phyloP scores from a whole-genome alignment of 176 grass and related monocot genomes.

The Alopecurus myosuroides region DNA sequence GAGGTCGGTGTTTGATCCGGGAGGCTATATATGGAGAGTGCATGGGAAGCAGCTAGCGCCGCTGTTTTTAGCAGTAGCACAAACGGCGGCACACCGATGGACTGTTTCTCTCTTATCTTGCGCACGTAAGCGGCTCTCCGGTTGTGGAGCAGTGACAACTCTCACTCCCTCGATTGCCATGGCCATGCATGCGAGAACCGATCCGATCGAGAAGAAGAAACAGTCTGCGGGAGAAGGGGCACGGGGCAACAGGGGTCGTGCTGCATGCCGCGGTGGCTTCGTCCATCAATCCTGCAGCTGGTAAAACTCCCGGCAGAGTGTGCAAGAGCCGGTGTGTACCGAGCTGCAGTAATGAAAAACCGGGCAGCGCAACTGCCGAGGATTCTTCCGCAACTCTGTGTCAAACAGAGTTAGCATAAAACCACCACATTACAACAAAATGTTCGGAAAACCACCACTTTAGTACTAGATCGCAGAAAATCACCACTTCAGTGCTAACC shows the following conservation, averaged over 20 bases:
- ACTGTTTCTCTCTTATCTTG: constrained; percentile 20
- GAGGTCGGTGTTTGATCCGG: not conserved
- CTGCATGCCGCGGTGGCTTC: not conserved
- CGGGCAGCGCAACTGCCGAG: no score
- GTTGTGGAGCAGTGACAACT: not conserved
- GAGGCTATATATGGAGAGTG: constrained; percentile 18
- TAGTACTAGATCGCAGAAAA: no score
- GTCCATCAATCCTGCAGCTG: no score
- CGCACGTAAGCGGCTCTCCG: not conserved
- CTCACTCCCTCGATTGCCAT: constrained; percentile 6
- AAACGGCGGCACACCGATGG: constrained; percentile 19
- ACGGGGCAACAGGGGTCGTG: not conserved
- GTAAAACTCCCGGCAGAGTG: no score
- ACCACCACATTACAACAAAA: no score
- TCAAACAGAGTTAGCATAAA: no score
- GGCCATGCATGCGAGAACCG: not conserved
- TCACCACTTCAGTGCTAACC: no score
- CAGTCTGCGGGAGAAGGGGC: not conserved
- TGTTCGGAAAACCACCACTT: no score
- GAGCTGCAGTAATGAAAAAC: no score
- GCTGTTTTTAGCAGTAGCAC: constrained; percentile 14
- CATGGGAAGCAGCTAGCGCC: not conserved
- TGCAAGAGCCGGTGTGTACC: no score
- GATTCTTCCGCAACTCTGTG: no score
- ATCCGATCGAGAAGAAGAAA: not conserved